A percentile compares a stretch with the other conserved stretches of the same genome.
phyloP scores from a whole-genome alignment of 495 filamentous ascomycete genomes.

The Trichocladium antarcticum region DNA sequence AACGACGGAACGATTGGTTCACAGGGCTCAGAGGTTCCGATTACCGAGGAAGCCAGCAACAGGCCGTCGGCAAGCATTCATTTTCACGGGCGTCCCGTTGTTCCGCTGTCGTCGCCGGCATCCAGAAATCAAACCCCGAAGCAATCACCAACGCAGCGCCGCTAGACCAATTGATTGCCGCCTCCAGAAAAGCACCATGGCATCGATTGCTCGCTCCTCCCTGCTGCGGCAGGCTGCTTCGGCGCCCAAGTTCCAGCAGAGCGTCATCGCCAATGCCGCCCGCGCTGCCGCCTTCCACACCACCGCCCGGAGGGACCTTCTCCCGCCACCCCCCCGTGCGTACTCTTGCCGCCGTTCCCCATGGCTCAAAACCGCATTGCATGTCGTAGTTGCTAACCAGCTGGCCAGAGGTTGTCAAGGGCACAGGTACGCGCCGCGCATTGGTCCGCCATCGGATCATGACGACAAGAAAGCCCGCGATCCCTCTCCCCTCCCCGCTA shows the following conservation, averaged over 20 bases:
- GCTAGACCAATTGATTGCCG: conserved; percentile 21
- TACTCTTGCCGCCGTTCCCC: conserved; percentile 7
- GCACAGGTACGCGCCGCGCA: conserved; percentile 52
- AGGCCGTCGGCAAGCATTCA: conserved; percentile 13
- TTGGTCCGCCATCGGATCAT: too few species aligned
- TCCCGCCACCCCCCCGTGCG: conserved; percentile 38
- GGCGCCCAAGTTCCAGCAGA: conserved; percentile 18
- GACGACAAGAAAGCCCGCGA: too few species aligned
- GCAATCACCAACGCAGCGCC: conserved; percentile 1
- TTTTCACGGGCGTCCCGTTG: conserved; percentile 10
- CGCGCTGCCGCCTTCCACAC: conserved; percentile 60
- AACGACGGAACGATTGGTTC: conserved; percentile 18
- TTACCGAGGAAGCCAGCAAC: conserved; percentile 24
- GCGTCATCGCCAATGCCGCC: conserved; percentile 24
- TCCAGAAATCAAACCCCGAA: conserved; percentile 2
- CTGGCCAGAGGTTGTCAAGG: conserved; percentile 56
- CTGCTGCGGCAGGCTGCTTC: conserved; percentile 41
- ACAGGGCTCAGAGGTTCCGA: conserved; percentile 14
- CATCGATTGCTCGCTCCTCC: conserved; percentile 44
- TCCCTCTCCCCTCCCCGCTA: background rate
- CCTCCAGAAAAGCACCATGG: conserved; percentile 30
- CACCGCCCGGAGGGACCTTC: conserved; percentile 52
- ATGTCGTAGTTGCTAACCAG: conserved; percentile 7
- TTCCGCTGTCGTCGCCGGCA: conserved; percentile 8
- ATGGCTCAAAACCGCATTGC: too few species aligned